Evolutionary conservation across 352 stramenopile genomes (phyloP).

Genomic region (Globisporangium canariense): DNA sequence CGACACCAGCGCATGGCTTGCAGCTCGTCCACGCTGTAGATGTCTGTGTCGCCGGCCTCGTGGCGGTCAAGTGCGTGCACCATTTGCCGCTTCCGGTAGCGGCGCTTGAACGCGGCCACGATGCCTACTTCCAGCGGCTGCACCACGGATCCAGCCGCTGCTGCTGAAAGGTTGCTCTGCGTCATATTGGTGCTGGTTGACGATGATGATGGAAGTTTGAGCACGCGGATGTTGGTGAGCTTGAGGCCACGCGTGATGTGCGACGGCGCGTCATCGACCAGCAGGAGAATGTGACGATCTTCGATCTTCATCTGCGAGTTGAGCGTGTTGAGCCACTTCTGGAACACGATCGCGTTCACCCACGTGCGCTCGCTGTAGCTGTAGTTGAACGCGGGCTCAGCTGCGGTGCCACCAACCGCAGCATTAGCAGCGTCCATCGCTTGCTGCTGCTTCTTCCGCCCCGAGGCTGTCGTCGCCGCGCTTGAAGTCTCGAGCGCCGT

Average conservation of each 20-base stretch:
- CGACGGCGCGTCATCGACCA: conserved; percentile 28
- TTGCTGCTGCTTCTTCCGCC: not conserved
- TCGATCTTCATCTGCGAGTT: conserved; percentile 29
- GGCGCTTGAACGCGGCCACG: conserved; percentile 25
- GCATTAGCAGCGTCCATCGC: conserved; percentile 8
- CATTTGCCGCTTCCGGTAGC: conserved; percentile 23
- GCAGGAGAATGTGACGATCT: conserved; percentile 25
- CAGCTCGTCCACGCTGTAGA: conserved; percentile 12
- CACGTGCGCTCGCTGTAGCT: conserved; percentile 24
- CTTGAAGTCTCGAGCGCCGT: not conserved
- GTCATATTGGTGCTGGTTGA: not conserved
- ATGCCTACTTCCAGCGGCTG: conserved; percentile 17
- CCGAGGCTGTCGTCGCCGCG: not conserved
- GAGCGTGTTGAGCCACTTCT: conserved; percentile 27
- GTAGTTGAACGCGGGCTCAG: conserved; percentile 24
- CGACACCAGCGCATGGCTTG: conserved; percentile 19
- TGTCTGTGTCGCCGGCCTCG: conserved; percentile 13
- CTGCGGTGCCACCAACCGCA: not conserved
- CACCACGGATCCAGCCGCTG: not conserved
- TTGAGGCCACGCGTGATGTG: conserved; percentile 24
- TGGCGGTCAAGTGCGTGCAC: conserved; percentile 18
- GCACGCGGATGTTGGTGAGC: conserved; percentile 26
- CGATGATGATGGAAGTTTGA: not conserved
- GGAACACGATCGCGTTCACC: conserved; percentile 32
- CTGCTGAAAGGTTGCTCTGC: not conserved